Conservation (phyloP, 148 eudicot species). For the Cornus suecica region DNA sequence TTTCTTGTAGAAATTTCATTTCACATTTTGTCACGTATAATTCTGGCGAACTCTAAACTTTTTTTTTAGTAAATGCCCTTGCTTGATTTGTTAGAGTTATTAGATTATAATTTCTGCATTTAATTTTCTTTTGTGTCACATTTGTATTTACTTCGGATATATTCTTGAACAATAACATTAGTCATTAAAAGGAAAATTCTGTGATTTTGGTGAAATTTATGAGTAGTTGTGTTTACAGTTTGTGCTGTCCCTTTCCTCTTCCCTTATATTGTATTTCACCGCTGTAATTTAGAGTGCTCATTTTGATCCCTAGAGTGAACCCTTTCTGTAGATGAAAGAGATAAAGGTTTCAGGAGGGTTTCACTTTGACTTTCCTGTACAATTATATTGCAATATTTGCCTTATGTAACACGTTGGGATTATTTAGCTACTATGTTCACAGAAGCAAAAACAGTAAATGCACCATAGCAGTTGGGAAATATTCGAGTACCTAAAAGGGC, state of each 20-base stretch:
- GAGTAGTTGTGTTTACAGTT: neutral
- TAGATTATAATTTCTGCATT: too few relatives aligned
- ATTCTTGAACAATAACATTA: neutral
- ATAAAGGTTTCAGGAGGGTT: neutral
- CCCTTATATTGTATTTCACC: neutral
- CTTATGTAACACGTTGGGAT: conserved; percentile 3
- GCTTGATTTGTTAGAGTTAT: too few relatives aligned
- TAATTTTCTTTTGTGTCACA: too few relatives aligned
- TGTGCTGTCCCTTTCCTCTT: neutral
- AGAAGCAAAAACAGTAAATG: neutral
- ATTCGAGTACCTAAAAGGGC: neutral
- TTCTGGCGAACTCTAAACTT: too few relatives aligned
- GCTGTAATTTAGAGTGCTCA: neutral
- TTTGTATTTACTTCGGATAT: too few relatives aligned
- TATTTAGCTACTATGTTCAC: conserved; percentile 3
- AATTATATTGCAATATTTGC: neutral
- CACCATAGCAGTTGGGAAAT: neutral
- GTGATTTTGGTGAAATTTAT: neutral
- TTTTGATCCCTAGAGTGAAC: neutral
- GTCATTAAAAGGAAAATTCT: neutral
- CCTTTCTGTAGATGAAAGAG: neutral
- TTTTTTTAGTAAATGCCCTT: too few relatives aligned
- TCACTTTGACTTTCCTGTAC: neutral
- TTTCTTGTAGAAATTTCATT: too few relatives aligned
- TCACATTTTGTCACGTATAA: too few relatives aligned